Percentiles rank a stretch among this genome's conserved stretches.
phyloP scores from a whole-genome alignment of 257 asterid species.

The Solanum rostratum region DNA sequence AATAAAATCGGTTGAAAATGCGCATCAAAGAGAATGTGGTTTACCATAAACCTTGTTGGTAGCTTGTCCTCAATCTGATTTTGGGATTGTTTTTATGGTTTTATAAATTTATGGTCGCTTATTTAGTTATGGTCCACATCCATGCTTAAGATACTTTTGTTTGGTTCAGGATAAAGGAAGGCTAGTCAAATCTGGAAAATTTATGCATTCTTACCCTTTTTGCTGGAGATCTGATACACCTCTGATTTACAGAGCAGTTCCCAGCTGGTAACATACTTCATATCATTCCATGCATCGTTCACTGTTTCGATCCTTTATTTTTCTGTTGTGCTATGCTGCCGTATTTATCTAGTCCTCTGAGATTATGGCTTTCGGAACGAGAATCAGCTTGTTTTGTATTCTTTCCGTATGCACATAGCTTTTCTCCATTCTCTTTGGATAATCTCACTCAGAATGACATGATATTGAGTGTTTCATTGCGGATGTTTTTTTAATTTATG shows the following conservation, averaged over 20 bases:
- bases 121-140: background rate
- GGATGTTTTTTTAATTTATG: background rate
- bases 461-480: background rate
- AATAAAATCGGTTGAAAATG: background rate
- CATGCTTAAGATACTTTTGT: background rate
- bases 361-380: background rate
- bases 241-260: slow-evolving; percentile 92
- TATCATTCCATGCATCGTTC: background rate
- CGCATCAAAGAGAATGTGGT: background rate
- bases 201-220: slow-evolving; percentile 71
- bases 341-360: background rate
- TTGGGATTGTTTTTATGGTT: background rate
- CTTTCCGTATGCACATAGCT: background rate
- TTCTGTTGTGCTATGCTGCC: background rate
- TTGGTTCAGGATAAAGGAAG: slow-evolving; percentile 53
- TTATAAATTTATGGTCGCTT: background rate
- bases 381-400: background rate
- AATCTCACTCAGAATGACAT: background rate
- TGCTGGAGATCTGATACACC: slow-evolving; percentile 99
- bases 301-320: background rate
- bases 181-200: slow-evolving; percentile 86
- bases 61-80: background rate
- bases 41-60: background rate
- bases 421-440: background rate
- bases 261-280: slow-evolving; percentile 54